Base-by-base conservation (phyloP, 257 asterid species). In the Petrea volubilis region DNA sequence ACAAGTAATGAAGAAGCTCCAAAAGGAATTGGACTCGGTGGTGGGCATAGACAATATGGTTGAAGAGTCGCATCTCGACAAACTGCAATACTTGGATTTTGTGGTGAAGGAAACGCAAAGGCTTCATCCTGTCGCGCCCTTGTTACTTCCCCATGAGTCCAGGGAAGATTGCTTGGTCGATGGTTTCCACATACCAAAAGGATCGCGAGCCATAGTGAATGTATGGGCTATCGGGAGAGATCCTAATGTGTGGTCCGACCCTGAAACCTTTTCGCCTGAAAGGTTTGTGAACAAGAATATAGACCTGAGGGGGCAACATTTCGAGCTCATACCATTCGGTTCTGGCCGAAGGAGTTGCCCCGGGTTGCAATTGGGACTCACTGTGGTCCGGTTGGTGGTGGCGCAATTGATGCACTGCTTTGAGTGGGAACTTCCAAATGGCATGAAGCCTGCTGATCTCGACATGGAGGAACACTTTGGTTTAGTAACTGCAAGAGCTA, bases 401-500 rank as follows among this genome's bases (percentile, higher is more conserved):
- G 73, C 85, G 0, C 85, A 80, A 21, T 36, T 80, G 61, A 80
- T 77, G 47, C 85, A 80, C 69, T 80, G 82, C 70, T 80, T 77
- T 34, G 75, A 80, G 36, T 80, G 82, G 85, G 60, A 64, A 64
- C 85, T 80, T 69, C 85, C 80, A 0, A 53, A 65, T 21, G 85
- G 73, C 13, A 34, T 60, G 66, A 0, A 7, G 20, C 63, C 80
- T 0, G 7, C 15, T 56, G 85, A 80, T 20, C 6, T 79, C 34
- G 73, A 78, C 70, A 79, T 79, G 84, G 21, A 29, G 1, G 79
- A 80, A 6, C 71, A 49, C 6, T 76, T 80, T 63, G 81, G 84
- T 12, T 33, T 33, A 7, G 77, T 59, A 12, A 73, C 66, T 40
- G 18, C 62, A 2, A 46, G 84, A 56, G 71, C 20, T 1, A 33